Evolutionary conservation across 331 rosid genomes (phyloP), one percentile per base, ranked within the genome.

Genomic region (Dryas integrifolia): DNA sequence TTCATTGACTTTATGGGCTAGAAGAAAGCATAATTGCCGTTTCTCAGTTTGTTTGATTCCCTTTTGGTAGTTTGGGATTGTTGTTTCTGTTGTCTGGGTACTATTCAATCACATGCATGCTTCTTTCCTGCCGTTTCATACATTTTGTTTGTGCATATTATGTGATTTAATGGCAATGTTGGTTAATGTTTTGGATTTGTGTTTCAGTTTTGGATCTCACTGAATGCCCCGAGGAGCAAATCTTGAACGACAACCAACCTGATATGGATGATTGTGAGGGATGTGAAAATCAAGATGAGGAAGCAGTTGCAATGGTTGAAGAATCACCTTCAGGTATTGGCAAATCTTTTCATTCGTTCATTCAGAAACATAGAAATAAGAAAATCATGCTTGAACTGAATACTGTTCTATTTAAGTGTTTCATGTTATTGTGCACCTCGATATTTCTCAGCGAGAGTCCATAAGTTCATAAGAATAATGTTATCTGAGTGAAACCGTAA

Each of bases 271-370:
- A 95, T 70, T 76, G 58, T 18, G 83, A 65, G 8, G 79, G 85
- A 49, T 81, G 78, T 75, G 97, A 86, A 73, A 88, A 92, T 77
- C 88, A 83, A 65, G 97, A 92, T 39, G 98, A 90, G 81, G 98
- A 95, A 70, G 80, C 84, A 26, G 92, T 79, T 82, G 97, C 90
- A 5, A 92, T 92, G 98, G 80, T 86, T 74, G 98, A 95, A 81
- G 98, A 95, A 72, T 73, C 76, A 10, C 89, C 83, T 77, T 86
- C 97, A 55, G 99, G 99, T 95, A 79, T 57, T 58, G 21, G 44
- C 35, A 30, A 30, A 30, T 30, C 35, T 30, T 30, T 30, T 30
- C 35, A 30, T 30, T 1, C 35, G 35, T 30, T 30, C 35, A 30
- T 30, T 30, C 35, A 38, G 45, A 15, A 38, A 18, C 12, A 2